A percentile compares a stretch with the other conserved stretches of the same genome.
Conservation (phyloP, 306 rosid species). For the Vigna trinervia region DNA sequence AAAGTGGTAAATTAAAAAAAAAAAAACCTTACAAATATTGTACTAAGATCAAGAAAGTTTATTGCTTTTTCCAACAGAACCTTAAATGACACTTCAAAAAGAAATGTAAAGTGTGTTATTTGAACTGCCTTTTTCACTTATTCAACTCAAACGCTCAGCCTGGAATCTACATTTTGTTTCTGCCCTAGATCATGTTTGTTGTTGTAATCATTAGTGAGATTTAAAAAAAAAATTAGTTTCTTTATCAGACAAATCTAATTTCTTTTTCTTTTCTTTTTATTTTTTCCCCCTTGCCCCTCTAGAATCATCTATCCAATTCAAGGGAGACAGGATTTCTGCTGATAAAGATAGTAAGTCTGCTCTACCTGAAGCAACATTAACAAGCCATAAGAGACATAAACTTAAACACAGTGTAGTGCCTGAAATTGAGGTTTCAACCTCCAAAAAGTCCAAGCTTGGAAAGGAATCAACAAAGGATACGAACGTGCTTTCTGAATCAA, state of each 20-base stretch:
- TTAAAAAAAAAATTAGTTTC: constrained; percentile 21
- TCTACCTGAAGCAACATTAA: constrained; percentile 68
- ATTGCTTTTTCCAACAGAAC: too few species aligned
- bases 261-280: constrained; percentile 20
- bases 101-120: neutral
- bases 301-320: constrained; percentile 78
- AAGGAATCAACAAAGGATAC: constrained; percentile 50
- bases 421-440: constrained; percentile 54
- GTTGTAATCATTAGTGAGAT: constrained; percentile 6
- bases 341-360: constrained; percentile 62
- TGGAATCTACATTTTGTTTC: constrained; percentile 13
- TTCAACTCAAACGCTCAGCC: constrained; percentile 8
- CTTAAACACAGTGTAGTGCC: constrained; percentile 51
- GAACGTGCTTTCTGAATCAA: constrained; percentile 55
- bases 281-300: constrained; percentile 24
- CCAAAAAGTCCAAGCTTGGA: constrained; percentile 70
- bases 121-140: neutral
- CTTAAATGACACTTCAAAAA: too few species aligned
- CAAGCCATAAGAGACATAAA: constrained; percentile 65
- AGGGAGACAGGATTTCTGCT: constrained; percentile 59
- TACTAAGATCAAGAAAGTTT: too few species aligned
- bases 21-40: too few species aligned
- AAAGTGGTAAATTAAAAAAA: too few species aligned
- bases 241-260: constrained; percentile 15
- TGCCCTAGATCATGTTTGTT: neutral